Base-by-base conservation (phyloP, 352 stramenopile genomes). In the Globisporangium polare region DNA sequence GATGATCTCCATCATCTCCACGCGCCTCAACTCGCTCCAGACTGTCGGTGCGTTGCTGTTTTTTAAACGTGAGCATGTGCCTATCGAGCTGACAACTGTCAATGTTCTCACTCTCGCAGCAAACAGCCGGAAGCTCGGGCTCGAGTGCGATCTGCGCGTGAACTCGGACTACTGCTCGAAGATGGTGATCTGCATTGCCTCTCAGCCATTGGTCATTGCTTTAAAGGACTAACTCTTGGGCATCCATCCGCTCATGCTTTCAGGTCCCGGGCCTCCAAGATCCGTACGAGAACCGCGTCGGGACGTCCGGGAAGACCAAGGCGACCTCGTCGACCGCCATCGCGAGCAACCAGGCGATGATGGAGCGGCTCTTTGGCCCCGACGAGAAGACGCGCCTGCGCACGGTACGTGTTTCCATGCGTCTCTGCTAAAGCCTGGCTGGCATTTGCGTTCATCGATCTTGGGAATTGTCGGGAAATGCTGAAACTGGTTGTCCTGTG, bases 1-100 rank as follows among this genome's bases (percentile, higher is more conserved):
- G 62, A 92, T 92, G 80, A 92, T 92, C 53, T 79, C 74, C 31
- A 89, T 92, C 66, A 85, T 92, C 51, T 89, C 81, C 17, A 72
- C 77, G 22, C 71, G 83, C 6, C 68, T 92, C 22, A 74, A 83
- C 31, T 82, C 78, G 42, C 69, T 92, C 37, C 83, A 89, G 42
- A 83, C 78, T 37, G 74, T 87, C 42, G 77, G 77, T 86, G 26
- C 17, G 51, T 39, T 39, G 33, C 33, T 53, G 8, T 12, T n/a
- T 20, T 46, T 22, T 22, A 22, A 46, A 9, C 18, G 5, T 26
- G 33, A 20, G 18, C 57, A 39, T 31, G 24, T 27, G 12, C 53
- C 24, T 15, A 59, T 22, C 35, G 18, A 35, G 22, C 22, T 24
- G 5, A 12, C 3, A 18, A 3, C 20, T 41, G 3, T 49, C 37